Base-by-base conservation (phyloP, 2,329 filamentous ascomycete species). In the Scedosporium boydii region DNA sequence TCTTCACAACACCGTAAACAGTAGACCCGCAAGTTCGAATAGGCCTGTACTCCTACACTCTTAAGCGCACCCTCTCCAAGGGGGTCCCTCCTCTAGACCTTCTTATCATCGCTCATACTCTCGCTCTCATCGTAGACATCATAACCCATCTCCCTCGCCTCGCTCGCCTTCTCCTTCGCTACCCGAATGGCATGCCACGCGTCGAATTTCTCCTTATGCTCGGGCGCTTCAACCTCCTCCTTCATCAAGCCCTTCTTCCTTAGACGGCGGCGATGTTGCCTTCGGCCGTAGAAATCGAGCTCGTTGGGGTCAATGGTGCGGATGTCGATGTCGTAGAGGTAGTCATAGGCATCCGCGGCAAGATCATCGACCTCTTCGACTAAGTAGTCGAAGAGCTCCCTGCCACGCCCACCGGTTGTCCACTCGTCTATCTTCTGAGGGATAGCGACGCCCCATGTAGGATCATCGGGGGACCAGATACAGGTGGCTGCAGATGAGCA, bases 401-500 rank as follows among this genome's bases (percentile, higher is more conserved):
- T 79, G 4, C 80, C 81, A 41, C 71, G 72, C 1, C 83, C 83
- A 16, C 81, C 79, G 0, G 81, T 82, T 7, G 76, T 69, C 84
- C 84, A 87, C 67, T 87, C 78, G 68, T 87, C 84, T 12, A 87
- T 68, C 73, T 87, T 87, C 63, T 85, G 79, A 3, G 85, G 84
- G 56, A 87, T 76, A 1, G 83, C 82, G 46, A 75, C 77, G n/a
- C 84, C 84, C 70, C 84, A 87, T 27, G 79, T 78, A 0, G 85
- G 85, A 69, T 87, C 84, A 56, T 82, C 77, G 10, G 78, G 76
- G 29, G 79, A 80, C 82, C 82, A 87, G 42, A 78, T 75, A 68
- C 83, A 86, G 1, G 77, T 76, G 57, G 63, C 70, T 60, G 58
- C 71, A 12, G 34, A 38, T 1, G 76, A 76, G 66, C 84, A 86